Percentiles rank a stretch among this genome's conserved stretches.
Evolutionary conservation across 345 rosid genomes (phyloP).

Genomic region (Crucihimalaya himalaica): DNA sequence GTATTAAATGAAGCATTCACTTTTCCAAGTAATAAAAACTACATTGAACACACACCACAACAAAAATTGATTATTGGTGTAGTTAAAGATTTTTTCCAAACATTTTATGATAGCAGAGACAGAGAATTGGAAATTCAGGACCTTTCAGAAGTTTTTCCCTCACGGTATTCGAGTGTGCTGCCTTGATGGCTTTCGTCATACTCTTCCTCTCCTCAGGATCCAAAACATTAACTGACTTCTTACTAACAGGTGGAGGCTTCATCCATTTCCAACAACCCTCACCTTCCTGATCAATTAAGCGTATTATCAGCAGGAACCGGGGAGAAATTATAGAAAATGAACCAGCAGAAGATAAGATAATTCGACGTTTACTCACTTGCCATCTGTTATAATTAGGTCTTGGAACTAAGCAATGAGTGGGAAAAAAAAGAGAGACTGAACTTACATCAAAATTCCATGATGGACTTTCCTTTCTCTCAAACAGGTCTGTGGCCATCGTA

Average conservation of each 20-base stretch:
- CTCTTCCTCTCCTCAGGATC: slow-evolving; percentile 42
- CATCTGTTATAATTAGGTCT: too few relatives aligned
- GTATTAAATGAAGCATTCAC: too few relatives aligned
- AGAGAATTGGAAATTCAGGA: not conserved
- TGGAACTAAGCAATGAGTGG: too few relatives aligned
- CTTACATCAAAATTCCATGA: slow-evolving; percentile 68
- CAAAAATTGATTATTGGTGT: too few relatives aligned
- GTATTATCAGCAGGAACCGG: not conserved
- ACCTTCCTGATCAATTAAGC: slow-evolving; percentile 45
- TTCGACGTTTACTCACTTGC: too few relatives aligned
- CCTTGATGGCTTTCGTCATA: slow-evolving; percentile 33
- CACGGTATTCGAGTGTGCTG: slow-evolving; percentile 39
- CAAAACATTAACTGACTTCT: slow-evolving; percentile 28
- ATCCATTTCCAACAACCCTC: slow-evolving; percentile 63
- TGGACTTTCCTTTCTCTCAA: slow-evolving; percentile 57
- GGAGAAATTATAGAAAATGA: too few relatives aligned
- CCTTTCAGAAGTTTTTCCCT: slow-evolving; percentile 43
- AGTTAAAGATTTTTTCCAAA: too few relatives aligned
- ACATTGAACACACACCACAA: too few relatives aligned
- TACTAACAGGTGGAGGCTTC: slow-evolving; percentile 61
- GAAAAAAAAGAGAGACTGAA: too few relatives aligned
- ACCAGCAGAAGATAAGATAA: too few relatives aligned
- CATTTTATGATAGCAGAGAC: not conserved
- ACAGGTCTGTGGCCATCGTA: slow-evolving; percentile 48
- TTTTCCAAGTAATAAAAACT: too few relatives aligned